Evolutionary conservation across 768 basidiomycete species (phyloP).

Genomic region (Pleurotus djamor): DNA sequence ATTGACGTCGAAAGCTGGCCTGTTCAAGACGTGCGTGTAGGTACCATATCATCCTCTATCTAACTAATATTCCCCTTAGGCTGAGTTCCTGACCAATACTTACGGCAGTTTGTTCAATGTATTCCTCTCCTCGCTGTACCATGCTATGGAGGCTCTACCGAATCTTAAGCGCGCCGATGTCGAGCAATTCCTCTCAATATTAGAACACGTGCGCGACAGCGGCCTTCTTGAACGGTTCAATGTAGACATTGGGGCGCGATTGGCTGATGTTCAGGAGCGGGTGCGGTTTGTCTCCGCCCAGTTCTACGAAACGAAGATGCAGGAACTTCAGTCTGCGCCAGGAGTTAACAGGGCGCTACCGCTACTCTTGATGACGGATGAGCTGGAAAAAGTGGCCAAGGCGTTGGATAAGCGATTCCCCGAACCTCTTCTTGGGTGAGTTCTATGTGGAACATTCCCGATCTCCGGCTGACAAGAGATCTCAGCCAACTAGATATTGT

Average conservation of each 20-base stretch:
- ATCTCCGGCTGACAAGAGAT: no score
- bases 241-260: conserved; percentile 66
- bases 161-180: conserved; percentile 72
- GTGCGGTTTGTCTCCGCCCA: conserved; percentile 57
- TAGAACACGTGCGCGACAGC: conserved; percentile 71
- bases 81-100: conserved; percentile 63
- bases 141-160: conserved; percentile 76
- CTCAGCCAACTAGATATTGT: conserved; percentile 72
- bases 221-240: conserved; percentile 72
- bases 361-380: conserved; percentile 80
- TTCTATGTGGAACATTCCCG: conserved; percentile 11
- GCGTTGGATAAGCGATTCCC: conserved; percentile 85
- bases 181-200: conserved; percentile 57
- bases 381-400: conserved; percentile 86
- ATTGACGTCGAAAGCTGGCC: conserved; percentile 77
- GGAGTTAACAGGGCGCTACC: conserved; percentile 84
- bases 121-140: conserved; percentile 83
- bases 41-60: neutral
- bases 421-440: conserved; percentile 78
- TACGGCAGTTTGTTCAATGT: conserved; percentile 81
- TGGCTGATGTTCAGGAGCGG: conserved; percentile 66
- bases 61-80: conserved; percentile 29
- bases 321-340: conserved; percentile 62
- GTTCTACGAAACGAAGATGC: conserved; percentile 62
- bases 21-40: conserved; percentile 70